A percentile compares a stretch with the other conserved stretches of the same genome.
Conservation (phyloP, 1,139 yeast genomes). For the Kodamaea plutei region DNA sequence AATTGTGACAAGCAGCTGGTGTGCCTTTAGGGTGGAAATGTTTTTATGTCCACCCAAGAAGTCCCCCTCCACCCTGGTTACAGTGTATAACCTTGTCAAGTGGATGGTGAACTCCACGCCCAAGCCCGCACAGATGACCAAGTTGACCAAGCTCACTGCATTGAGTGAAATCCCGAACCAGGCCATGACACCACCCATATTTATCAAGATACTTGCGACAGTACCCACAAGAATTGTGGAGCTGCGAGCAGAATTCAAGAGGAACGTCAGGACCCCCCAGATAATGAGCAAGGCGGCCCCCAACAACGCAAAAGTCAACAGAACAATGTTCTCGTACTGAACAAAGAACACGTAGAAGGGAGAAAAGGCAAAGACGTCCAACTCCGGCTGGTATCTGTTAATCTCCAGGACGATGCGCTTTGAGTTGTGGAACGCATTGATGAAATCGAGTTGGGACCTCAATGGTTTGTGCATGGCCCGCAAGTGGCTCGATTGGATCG, state of each 20-base stretch:
- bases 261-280: constrained; percentile 47
- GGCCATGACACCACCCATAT: constrained; percentile 79
- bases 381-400: constrained; percentile 30
- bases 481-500: constrained; percentile 60
- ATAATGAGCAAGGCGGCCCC: constrained; percentile 54
- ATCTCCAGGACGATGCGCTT: constrained; percentile 65
- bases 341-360: constrained; percentile 91
- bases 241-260: constrained; percentile 65
- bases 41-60: constrained; percentile 2
- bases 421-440: constrained; percentile 72
- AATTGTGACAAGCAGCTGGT: constrained; percentile 47
- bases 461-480: constrained; percentile 80
- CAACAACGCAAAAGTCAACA: constrained; percentile 53
- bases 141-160: constrained; percentile 84
- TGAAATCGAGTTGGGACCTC: constrained; percentile 79
- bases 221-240: constrained; percentile 55
- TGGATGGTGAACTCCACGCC: constrained; percentile 94
- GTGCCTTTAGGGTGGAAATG: constrained; percentile 1
- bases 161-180: constrained; percentile 73
- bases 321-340: constrained; percentile 67
- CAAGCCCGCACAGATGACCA: constrained; percentile 84
- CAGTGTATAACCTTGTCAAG: constrained; percentile 71
- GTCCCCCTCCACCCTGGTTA: constrained; percentile 3
- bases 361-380: constrained; percentile 81
- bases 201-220: constrained; percentile 60